These are phyloP conservation scores for Seminavis robusta DNA, from an alignment of 108 stramenopile species.

Conservation along the genomic window DNA sequence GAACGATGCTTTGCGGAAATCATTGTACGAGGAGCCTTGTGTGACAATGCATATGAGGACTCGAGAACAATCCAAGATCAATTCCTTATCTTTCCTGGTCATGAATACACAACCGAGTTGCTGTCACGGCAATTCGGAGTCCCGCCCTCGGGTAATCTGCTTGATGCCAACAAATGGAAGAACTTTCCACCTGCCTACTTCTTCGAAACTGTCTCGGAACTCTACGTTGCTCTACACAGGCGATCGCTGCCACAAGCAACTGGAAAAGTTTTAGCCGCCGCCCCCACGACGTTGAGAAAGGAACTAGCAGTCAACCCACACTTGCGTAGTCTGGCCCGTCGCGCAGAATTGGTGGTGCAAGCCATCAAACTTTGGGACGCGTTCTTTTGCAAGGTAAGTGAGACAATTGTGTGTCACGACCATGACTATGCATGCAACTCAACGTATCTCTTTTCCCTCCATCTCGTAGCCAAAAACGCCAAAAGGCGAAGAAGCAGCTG, in stretches of 20 bases:
- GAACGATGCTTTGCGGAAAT: constrained; percentile 86
- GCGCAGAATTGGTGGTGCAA: constrained; percentile 58
- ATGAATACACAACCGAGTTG: constrained; percentile 79
- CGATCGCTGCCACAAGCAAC: constrained; percentile 56
- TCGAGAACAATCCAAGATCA: constrained; percentile 6
- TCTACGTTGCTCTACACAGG: constrained; percentile 70
- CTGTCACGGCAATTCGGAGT: constrained; percentile 54
- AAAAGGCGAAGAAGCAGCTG: no score
- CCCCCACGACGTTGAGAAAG: constrained; percentile 54
- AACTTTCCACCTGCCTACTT: constrained; percentile 57
- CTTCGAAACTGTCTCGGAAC: constrained; percentile 77
- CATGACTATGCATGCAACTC: no score
- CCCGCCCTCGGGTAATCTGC: constrained; percentile 6
- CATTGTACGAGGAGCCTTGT: constrained; percentile 28
- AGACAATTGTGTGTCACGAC: not conserved
- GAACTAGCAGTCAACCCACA: constrained; percentile 68
- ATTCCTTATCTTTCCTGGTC: constrained; percentile 77
- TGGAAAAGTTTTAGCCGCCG: constrained; percentile 47
- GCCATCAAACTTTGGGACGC: constrained; percentile 66
- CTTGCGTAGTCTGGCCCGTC: constrained; percentile 53
- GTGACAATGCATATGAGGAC: constrained; percentile 1
- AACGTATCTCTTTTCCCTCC: no score
- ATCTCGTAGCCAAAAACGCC: no score
- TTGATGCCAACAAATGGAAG: constrained; percentile 53
- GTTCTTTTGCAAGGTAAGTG: constrained; percentile 35